These are phyloP conservation scores for Malus fusca DNA, from an alignment of 306 rosid genomes.

Conservation along the genomic window DNA sequence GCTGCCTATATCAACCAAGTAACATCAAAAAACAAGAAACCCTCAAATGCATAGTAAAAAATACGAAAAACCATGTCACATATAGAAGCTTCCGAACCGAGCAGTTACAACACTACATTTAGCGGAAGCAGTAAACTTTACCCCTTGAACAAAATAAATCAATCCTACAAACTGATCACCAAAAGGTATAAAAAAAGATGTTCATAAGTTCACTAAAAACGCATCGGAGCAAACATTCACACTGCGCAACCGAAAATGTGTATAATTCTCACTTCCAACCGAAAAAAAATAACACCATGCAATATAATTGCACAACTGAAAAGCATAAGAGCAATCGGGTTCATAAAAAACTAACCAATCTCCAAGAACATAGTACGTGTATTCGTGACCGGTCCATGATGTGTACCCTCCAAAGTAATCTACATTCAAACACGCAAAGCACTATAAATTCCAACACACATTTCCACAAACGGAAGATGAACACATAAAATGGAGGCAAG, in stretches of 20 bases:
- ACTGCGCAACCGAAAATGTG: neutral
- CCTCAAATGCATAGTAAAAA: neutral
- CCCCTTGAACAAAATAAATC: neutral
- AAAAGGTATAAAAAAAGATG: neutral
- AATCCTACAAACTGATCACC: neutral
- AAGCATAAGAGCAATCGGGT: conserved; percentile 6
- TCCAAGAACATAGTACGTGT: conserved; percentile 82
- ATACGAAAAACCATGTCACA: neutral
- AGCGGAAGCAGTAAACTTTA: neutral
- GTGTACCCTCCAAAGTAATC: conserved; percentile 96
- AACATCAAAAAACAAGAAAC: neutral
- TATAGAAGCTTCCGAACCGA: neutral
- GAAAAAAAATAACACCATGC: neutral
- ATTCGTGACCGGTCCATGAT: conserved; percentile 82
- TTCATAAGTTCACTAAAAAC: neutral
- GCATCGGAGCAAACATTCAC: neutral
- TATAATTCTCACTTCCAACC: neutral
- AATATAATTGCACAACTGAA: neutral
- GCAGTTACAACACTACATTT: neutral
- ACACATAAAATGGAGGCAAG: neutral
- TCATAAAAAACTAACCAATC: conserved; percentile 51
- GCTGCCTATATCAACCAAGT: conserved; percentile 53
- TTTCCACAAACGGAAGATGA: neutral
- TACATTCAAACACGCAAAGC: conserved; percentile 16
- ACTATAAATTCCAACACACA: neutral